Percentiles rank a stretch among this genome's conserved stretches.
Conservation (phyloP, 78 protist species). For the Goniomonas avonlea region DNA sequence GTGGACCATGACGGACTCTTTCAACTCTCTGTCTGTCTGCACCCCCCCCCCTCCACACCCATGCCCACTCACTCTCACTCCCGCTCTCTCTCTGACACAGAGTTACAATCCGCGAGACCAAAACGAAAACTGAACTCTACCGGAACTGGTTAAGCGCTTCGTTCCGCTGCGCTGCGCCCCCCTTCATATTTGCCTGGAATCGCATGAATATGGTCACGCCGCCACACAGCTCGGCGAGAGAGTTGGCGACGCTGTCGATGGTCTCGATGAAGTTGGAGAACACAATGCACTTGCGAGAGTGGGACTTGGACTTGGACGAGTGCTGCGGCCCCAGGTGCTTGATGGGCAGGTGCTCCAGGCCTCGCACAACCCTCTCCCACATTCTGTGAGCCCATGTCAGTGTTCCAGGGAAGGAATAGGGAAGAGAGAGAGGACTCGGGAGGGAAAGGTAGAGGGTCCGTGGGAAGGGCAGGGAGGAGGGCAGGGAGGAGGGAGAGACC, state of each 20-base stretch:
- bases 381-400: neutral
- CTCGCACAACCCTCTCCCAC: neutral
- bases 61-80: too few species aligned
- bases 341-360: neutral
- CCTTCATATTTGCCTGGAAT: constrained; percentile 12
- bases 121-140: too few species aligned
- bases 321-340: neutral
- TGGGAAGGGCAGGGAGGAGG: too few species aligned
- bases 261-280: constrained; percentile 29
- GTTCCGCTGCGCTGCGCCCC: constrained; percentile 13
- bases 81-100: too few species aligned
- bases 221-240: neutral
- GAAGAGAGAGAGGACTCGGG: neutral
- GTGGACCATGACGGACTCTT: too few species aligned
- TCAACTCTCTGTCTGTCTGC: too few species aligned
- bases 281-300: neutral
- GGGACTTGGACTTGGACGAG: neutral
- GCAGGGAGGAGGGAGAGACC: too few species aligned
- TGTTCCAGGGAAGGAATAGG: neutral
- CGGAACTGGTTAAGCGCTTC: constrained; percentile 2
- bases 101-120: too few species aligned
- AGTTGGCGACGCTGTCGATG: constrained; percentile 20
- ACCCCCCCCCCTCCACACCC: too few species aligned
- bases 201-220: constrained; percentile 7
- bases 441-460: too few species aligned